A percentile compares a stretch with the other conserved stretches of the same genome.
These are phyloP conservation scores for Cocos nucifera DNA, from an alignment of 176 grass and related monocot species.

Conservation along the genomic window DNA sequence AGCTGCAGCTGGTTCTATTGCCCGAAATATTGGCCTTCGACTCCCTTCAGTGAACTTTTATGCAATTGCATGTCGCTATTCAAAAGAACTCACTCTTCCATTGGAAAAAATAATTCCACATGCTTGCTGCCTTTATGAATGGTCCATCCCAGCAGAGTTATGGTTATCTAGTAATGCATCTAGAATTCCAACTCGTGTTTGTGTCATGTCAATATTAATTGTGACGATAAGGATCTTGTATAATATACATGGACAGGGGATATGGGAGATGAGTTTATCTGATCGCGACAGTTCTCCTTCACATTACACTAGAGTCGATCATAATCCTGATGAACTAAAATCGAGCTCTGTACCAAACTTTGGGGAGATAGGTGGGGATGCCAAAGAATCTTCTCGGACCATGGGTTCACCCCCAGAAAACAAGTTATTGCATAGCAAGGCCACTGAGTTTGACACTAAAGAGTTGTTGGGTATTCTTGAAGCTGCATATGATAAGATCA, in stretches of 20 bases:
- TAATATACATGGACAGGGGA: constrained; percentile 64
- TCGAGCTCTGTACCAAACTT: constrained; percentile 26
- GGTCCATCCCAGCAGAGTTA: constrained; percentile 61
- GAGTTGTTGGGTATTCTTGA: constrained; percentile 57
- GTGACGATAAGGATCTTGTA: constrained; percentile 62
- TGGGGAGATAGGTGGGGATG: constrained; percentile 20
- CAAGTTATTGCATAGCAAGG: neutral
- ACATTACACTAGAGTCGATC: neutral
- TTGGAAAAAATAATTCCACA: constrained; percentile 45
- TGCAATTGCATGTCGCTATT: constrained; percentile 52
- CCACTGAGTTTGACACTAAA: constrained; percentile 32
- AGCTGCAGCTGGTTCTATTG: constrained; percentile 47
- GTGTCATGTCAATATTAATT: constrained; percentile 73
- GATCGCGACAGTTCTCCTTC: constrained; percentile 5
- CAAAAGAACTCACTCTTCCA: constrained; percentile 51
- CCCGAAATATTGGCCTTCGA: constrained; percentile 39
- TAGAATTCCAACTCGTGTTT: constrained; percentile 62
- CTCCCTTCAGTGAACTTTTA: constrained; percentile 88
- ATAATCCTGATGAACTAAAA: constrained; percentile 19
- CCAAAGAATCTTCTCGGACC: constrained; percentile 11
- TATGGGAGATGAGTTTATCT: constrained; percentile 63
- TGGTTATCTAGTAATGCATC: constrained; percentile 58
- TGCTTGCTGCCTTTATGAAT: constrained; percentile 65
- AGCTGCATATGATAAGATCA: constrained; percentile 48
- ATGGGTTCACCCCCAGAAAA: constrained; percentile 8